phyloP scores from a whole-genome alignment of 164 flowering plant genomes.

The Stephania japonica region DNA sequence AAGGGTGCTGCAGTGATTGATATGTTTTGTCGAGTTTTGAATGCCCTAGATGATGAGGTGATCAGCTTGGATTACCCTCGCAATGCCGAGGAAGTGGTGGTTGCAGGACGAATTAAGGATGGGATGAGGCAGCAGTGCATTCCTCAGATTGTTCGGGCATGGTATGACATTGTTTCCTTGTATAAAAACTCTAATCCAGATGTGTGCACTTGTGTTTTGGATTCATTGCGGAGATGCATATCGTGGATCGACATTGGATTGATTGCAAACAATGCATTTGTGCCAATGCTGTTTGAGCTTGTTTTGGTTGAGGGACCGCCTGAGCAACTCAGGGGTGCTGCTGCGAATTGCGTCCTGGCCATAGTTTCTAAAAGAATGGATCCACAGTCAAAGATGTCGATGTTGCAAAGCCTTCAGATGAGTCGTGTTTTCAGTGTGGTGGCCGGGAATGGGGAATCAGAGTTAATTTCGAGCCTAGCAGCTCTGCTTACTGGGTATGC shows the following conservation, averaged over 20 bases:
- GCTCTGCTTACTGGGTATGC: conserved; percentile 79
- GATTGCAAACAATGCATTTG: conserved; percentile 64
- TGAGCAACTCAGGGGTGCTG: conserved; percentile 72
- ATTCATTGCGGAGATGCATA: conserved; percentile 70
- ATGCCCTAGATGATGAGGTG: conserved; percentile 80
- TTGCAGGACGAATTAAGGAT: conserved; percentile 72
- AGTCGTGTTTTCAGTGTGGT: conserved; percentile 68
- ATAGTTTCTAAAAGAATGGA: conserved; percentile 90
- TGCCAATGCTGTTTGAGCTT: conserved; percentile 71
- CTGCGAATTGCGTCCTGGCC: conserved; percentile 64
- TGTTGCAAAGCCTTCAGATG: conserved; percentile 67
- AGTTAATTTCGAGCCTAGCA: conserved; percentile 53
- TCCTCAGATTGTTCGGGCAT: conserved; percentile 71
- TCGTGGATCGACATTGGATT: conserved; percentile 96
- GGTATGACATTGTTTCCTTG: conserved; percentile 73
- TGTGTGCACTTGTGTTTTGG: conserved; percentile 55
- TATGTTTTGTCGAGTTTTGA: conserved; percentile 87
- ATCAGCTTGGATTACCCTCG: conserved; percentile 84
- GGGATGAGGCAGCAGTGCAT: conserved; percentile 95
- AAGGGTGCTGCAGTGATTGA: conserved; percentile 72
- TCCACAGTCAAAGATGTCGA: conserved; percentile 53
- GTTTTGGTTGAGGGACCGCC: conserved; percentile 53
- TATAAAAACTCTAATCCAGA: conserved; percentile 67
- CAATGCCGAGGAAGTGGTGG: conserved; percentile 49
- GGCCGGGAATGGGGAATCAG: conserved; percentile 57